Evolutionary conservation across 2,329 filamentous ascomycete genomes (phyloP).

Genomic region (Nemania sp.): DNA sequence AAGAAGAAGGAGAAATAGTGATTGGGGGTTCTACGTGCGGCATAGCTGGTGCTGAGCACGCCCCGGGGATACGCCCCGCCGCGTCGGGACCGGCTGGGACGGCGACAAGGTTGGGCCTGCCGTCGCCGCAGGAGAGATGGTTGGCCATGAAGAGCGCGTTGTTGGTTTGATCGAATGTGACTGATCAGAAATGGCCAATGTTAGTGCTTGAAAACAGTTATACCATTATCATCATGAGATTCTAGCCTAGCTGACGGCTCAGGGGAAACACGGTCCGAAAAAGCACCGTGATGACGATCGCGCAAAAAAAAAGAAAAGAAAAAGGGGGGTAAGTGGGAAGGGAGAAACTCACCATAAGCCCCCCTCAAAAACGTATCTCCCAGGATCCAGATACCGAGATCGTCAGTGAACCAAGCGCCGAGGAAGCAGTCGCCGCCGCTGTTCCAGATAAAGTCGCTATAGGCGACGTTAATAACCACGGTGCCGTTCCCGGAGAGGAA

Average conservation of each 20-base stretch:
- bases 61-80: conserved; percentile 35
- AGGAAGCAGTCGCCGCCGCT: conserved; percentile 36
- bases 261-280: background rate
- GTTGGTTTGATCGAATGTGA: conserved; percentile 40
- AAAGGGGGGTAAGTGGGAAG: background rate
- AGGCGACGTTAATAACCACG: conserved; percentile 41
- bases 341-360: conserved; percentile 38
- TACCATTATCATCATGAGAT: background rate
- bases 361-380: conserved; percentile 42
- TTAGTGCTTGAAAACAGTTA: background rate
- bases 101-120: conserved; percentile 33
- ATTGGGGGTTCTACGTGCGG: background rate
- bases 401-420: conserved; percentile 33
- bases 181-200: conserved; percentile 17
- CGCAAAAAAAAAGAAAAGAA: background rate
- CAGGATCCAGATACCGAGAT: conserved; percentile 38
- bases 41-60: conserved; percentile 21
- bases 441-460: conserved; percentile 41
- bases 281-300: no score
- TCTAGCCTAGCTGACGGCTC: background rate
- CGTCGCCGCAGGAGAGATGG: conserved; percentile 32
- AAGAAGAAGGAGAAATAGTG: background rate
- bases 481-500: conserved; percentile 39
- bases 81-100: conserved; percentile 37
- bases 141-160: conserved; percentile 40